A percentile compares a stretch with the other conserved stretches of the same genome.
phyloP scores from a whole-genome alignment of 495 filamentous ascomycete species.

The Talaromyces wortmannii region DNA sequence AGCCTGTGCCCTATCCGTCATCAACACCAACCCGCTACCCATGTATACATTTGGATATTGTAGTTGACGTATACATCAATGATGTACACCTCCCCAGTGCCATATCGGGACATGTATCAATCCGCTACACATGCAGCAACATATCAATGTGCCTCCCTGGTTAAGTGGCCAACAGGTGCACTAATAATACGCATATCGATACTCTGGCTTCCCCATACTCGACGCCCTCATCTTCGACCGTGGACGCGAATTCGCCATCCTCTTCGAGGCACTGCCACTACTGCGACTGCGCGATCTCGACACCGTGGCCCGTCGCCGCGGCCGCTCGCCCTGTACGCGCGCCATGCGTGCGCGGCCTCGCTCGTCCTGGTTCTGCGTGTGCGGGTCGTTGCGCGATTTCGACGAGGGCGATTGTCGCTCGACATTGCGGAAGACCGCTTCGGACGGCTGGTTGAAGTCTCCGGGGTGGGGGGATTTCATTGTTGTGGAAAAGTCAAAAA shows the following conservation, averaged over 20 bases:
- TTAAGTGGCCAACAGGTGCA: too few relatives aligned
- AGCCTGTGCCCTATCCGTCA: too few relatives aligned
- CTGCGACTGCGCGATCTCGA: background rate
- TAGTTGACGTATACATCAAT: too few relatives aligned
- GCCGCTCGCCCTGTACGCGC: background rate
- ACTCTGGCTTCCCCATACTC: conserved; percentile 4
- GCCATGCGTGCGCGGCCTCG: background rate
- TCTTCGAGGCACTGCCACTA: conserved; percentile 2
- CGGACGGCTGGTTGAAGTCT: conserved; percentile 1
- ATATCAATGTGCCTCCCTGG: too few relatives aligned
- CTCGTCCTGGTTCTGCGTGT: conserved; percentile 1
- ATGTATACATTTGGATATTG: too few relatives aligned
- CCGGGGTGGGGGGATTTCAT: conserved; percentile 3
- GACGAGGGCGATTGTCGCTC: conserved; percentile 1
- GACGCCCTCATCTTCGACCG: conserved; percentile 5
- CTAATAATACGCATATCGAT: conserved; percentile 3
- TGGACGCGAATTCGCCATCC: conserved; percentile 1
- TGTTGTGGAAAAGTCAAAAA: too few relatives aligned
- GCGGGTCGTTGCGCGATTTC: background rate
- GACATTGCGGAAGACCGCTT: conserved; percentile 2
- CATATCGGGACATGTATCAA: too few relatives aligned
- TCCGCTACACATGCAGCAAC: too few relatives aligned
- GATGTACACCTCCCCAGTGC: too few relatives aligned
- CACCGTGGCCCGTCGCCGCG: background rate
- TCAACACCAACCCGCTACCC: too few relatives aligned